Evolutionary conservation across 306 rosid genomes (phyloP).

Genomic region (Prunus campanulata): DNA sequence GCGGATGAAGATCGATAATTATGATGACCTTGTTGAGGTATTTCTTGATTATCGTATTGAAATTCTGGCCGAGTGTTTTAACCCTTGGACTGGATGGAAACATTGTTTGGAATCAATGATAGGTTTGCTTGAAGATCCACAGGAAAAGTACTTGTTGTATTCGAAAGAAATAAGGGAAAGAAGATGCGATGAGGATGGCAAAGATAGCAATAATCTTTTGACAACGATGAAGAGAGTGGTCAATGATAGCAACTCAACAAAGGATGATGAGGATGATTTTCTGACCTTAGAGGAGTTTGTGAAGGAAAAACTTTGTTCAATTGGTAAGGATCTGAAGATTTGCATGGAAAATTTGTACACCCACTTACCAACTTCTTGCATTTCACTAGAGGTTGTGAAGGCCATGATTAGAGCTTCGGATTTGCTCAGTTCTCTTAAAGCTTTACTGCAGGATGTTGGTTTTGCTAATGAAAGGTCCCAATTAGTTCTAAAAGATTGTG

Average conservation of each 20-base stretch:
- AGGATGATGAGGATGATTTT: background rate
- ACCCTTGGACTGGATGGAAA: constrained; percentile 19
- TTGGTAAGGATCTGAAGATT: constrained; percentile 9
- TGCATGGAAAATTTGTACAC: constrained; percentile 8
- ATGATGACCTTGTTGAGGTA: constrained; percentile 16
- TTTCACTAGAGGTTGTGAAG: too few species aligned
- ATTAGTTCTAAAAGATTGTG: too few species aligned
- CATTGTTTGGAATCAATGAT: constrained; percentile 18
- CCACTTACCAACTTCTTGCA: too few species aligned
- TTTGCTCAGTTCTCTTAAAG: too few species aligned
- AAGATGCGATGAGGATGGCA: background rate
- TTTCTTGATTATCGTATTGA: constrained; percentile 31
- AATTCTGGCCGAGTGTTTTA: constrained; percentile 4
- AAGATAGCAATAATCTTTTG: too few species aligned
- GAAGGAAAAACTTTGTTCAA: constrained; percentile 13
- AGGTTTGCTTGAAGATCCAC: constrained; percentile 28
- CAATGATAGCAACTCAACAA: background rate
- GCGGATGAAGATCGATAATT: background rate
- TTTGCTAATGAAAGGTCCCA: too few species aligned
- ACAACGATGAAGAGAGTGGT: background rate
- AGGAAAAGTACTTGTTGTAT: constrained; percentile 26
- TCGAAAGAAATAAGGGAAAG: background rate
- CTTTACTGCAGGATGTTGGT: too few species aligned
- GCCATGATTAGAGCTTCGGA: too few species aligned
- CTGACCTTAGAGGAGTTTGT: constrained; percentile 39